Evolutionary conservation across 257 asterid genomes (phyloP).

Genomic region (Primulina eburnea): DNA sequence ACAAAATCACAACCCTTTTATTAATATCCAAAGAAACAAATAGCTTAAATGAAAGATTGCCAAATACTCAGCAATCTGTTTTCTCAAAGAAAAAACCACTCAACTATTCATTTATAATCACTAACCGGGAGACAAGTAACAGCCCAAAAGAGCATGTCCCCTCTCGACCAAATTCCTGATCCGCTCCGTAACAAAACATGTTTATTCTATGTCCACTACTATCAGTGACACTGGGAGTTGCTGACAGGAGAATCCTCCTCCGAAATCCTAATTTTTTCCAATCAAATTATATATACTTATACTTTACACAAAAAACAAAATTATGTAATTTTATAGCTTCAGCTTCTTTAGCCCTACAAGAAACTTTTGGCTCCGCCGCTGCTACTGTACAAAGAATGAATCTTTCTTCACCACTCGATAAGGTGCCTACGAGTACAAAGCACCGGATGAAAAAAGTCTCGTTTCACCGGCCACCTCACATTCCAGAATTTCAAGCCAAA

Average conservation of each 20-base stretch:
- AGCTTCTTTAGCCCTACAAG: conserved; percentile 5
- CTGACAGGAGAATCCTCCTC: too few relatives aligned
- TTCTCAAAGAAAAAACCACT: not conserved
- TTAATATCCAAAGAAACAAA: conserved; percentile 10
- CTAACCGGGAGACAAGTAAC: not conserved
- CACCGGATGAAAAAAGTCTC: conserved; percentile 15
- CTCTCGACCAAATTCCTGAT: not conserved
- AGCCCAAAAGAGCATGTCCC: not conserved
- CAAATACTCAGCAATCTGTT: not conserved
- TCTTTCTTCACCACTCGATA: not conserved
- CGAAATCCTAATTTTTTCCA: not conserved
- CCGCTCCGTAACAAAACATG: not conserved
- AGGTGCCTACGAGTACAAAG: conserved; percentile 19
- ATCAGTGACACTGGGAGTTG: too few relatives aligned
- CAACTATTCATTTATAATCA: not conserved
- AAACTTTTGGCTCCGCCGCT: conserved; percentile 23
- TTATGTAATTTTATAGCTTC: conserved; percentile 14
- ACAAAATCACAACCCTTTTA: conserved; percentile 13
- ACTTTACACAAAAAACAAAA: not conserved
- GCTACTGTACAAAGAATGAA: conserved; percentile 13
- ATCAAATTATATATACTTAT: not conserved
- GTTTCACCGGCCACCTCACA: conserved; percentile 19
- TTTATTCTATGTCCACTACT: too few relatives aligned
- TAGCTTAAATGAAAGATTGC: conserved; percentile 4
- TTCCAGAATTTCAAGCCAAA: conserved; percentile 25